Base-by-base conservation (phyloP, 202 grass and related monocot genomes). In the Panicum virgatum region DNA sequence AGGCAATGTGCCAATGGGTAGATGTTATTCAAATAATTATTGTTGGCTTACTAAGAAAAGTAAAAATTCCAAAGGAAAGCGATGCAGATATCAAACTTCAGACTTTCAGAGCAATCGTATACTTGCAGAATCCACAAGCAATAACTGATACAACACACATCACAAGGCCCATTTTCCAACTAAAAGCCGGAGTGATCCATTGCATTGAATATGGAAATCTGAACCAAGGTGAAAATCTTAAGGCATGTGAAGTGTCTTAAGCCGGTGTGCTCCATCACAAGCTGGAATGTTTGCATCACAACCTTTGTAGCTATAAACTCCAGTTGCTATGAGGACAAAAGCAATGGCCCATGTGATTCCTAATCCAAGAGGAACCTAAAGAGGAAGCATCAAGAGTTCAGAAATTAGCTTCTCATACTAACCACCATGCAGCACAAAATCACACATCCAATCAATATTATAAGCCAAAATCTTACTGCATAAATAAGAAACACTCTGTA, bases 341-440 rank as follows among this genome's bases (percentile, higher is more conserved):
- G 96, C 87, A 67, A 99, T 68, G 58, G 85, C 85, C 96, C 96
- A 99, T 86, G 96, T 99, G 84, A 99, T 90, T 84, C 89, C 96
- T 78, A 99, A 81, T 54, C 88, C 89, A 52, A 99, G 66, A 80
- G 96, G 91, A 89, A 99, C 93, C 93, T 99, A 90, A 58, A 48
- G 66, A 79, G 19, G 62, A 39, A 76, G 47, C 54, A 69, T 66
- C n/a, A 45, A 69, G 38, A 78, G 69, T 69, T 73, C 34, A 79
- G 45, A 51, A 74, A 45, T 84, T 77, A 83, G 80, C 48, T 65
- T 66, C 32, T 58, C 62, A 79, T 77, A 71, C 1, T 67, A 71
- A 78, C 6, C 15, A 63, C 5, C 30, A 70, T 63, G 48, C 59
- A 76, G 42, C 43, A 85, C 44, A 72, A 46, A 78, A 69, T 36